Evolutionary conservation across 176 grass and related monocot genomes (phyloP).

Genomic region (Lolium multiflorum): DNA sequence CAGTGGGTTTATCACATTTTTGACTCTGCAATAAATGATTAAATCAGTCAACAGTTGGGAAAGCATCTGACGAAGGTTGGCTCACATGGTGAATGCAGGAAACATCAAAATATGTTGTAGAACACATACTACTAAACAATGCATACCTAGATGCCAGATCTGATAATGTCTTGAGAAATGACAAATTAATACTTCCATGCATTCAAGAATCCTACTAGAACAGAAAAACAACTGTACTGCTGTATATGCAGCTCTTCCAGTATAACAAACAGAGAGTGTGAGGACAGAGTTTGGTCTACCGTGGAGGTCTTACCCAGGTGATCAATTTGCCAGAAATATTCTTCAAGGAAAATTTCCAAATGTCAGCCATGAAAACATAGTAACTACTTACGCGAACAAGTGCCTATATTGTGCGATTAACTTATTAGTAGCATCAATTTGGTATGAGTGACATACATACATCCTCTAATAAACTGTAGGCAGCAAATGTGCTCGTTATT

Average conservation of each 20-base stretch:
- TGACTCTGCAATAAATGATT: not conserved
- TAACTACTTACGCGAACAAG: not conserved
- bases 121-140: too few species aligned
- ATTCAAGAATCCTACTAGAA: not conserved
- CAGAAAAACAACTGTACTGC: not conserved
- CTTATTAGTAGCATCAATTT: not conserved
- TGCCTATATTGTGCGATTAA: not conserved
- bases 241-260: not conserved
- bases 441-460: not conserved
- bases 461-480: not conserved
- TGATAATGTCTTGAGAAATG: not conserved
- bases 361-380: not conserved
- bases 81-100: not conserved
- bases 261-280: not conserved
- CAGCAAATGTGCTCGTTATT: not conserved
- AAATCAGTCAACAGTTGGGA: not conserved
- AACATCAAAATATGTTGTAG: not conserved
- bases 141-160: too few species aligned
- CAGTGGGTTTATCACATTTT: conserved; percentile 2
- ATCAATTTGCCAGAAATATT: not conserved
- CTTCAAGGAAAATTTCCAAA: not conserved
- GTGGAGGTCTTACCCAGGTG: not conserved
- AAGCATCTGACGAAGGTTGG: not conserved
- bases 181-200: not conserved
- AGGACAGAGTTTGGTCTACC: not conserved